A percentile compares a stretch with the other conserved stretches of the same genome.
Conservation (phyloP, 352 stramenopile genomes). For the Phytophthora aleatoria region DNA sequence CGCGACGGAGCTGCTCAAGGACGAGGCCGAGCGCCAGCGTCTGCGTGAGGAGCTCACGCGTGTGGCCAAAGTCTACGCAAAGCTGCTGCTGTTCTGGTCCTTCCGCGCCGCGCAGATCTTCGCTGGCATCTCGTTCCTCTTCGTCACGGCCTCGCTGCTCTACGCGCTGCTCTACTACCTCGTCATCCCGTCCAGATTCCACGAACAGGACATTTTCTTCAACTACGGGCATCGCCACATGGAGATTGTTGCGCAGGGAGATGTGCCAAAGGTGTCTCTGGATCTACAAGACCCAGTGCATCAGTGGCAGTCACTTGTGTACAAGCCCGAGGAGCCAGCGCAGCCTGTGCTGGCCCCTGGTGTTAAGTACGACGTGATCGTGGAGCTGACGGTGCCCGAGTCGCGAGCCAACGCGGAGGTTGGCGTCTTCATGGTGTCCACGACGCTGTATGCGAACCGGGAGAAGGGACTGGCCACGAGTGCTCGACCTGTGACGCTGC, state of each 20-base stretch:
- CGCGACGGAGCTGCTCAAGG: constrained; percentile 45
- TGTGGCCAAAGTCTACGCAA: constrained; percentile 33
- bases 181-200: constrained; percentile 75
- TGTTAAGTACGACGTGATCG: constrained; percentile 80
- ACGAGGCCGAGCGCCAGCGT: constrained; percentile 55
- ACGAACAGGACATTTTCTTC: constrained; percentile 80
- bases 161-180: constrained; percentile 80
- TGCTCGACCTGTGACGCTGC: constrained; percentile 62
- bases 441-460: constrained; percentile 35
- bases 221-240: constrained; percentile 68
- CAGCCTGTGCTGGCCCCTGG: constrained; percentile 56
- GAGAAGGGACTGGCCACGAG: constrained; percentile 50
- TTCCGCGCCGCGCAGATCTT: constrained; percentile 48
- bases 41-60: constrained; percentile 48
- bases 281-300: constrained; percentile 59
- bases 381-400: constrained; percentile 75
- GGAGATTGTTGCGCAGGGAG: constrained; percentile 21
- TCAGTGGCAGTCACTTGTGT: constrained; percentile 60
- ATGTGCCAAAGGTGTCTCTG: constrained; percentile 56
- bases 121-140: constrained; percentile 45
- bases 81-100: constrained; percentile 40
- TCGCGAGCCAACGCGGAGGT: constrained; percentile 64
- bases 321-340: constrained; percentile 19
- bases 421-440: constrained; percentile 82
- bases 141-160: constrained; percentile 61